A percentile compares a stretch with the other conserved stretches of the same genome.
Conservation (phyloP, 2,329 filamentous ascomycete genomes). For the Nemania diffusa region DNA sequence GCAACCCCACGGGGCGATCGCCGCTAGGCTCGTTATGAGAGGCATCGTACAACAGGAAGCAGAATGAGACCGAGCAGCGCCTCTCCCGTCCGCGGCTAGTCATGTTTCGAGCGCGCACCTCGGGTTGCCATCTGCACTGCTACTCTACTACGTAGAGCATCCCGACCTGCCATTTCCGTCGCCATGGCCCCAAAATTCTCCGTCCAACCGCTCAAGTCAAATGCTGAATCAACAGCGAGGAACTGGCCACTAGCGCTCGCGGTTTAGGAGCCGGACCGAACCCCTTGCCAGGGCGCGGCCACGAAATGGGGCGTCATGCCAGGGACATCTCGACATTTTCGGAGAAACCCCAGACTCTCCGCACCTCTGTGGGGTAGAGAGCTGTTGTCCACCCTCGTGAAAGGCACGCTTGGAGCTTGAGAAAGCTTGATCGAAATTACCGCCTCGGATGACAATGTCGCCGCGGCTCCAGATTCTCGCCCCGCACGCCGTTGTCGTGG, state of each 20-base stretch:
- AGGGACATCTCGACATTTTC: too few relatives aligned
- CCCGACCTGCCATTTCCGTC: conserved; percentile 28
- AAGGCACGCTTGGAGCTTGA: not conserved
- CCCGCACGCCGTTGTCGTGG: not conserved
- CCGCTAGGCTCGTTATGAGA: not conserved
- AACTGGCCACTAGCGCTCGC: not conserved
- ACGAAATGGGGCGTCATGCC: too few relatives aligned
- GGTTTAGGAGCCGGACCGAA: not conserved
- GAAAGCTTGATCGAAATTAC: not conserved
- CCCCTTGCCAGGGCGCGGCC: not conserved
- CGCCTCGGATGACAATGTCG: conserved; percentile 10
- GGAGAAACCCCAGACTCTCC: not conserved
- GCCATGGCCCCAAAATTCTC: conserved; percentile 16
- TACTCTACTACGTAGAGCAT: conserved; percentile 9
- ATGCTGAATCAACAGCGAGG: not conserved
- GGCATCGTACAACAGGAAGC: not conserved
- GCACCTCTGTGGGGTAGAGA: not conserved
- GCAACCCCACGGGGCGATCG: conserved; percentile 14
- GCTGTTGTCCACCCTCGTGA: not conserved
- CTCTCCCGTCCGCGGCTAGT: not conserved
- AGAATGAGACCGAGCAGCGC: not conserved
- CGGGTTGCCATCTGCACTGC: conserved; percentile 10
- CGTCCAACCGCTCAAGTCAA: conserved; percentile 25
- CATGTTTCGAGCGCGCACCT: not conserved
- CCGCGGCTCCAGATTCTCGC: not conserved